Percentiles rank a stretch among this genome's conserved stretches.
These are phyloP conservation scores for Albatrellus sp. DNA, from an alignment of 1,284 basidiomycete species.

Conservation along the genomic window DNA sequence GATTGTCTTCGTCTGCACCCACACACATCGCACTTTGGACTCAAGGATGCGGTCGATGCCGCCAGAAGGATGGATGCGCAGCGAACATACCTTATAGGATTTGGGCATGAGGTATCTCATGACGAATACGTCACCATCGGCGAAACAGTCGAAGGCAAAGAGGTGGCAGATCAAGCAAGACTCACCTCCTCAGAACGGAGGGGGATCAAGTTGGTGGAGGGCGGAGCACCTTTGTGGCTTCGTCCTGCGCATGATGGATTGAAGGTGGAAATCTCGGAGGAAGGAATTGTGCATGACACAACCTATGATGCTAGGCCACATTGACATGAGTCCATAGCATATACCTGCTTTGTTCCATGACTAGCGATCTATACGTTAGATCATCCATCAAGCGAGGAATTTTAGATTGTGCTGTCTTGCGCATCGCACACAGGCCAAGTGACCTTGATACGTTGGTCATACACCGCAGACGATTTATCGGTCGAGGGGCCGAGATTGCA, in stretches of 20 bases:
- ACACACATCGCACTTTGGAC: slow-evolving; percentile 64
- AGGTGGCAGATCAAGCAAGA: slow-evolving; percentile 14
- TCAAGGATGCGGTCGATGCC: slow-evolving; percentile 41
- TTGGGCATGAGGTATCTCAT: slow-evolving; percentile 57
- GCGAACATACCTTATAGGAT: slow-evolving; percentile 61
- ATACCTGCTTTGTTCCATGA: background rate
- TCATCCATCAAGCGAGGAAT: no score
- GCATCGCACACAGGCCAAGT: no score
- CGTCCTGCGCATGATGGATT: slow-evolving; percentile 64
- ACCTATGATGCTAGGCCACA: slow-evolving; percentile 22
- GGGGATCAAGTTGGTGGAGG: slow-evolving; percentile 32
- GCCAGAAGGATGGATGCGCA: slow-evolving; percentile 41
- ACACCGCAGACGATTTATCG: no score
- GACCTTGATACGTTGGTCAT: no score
- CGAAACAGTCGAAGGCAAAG: slow-evolving; percentile 32
- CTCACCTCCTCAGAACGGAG: slow-evolving; percentile 26
- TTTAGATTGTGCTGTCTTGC: no score
- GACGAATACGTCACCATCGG: slow-evolving; percentile 53
- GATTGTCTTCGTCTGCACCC: slow-evolving; percentile 54
- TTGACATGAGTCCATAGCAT: background rate
- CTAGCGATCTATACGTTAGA: slow-evolving; percentile 3
- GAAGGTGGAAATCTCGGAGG: slow-evolving; percentile 29
- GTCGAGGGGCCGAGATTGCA: no score
- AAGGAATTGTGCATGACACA: slow-evolving; percentile 34
- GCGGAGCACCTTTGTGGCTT: slow-evolving; percentile 41